A percentile compares a stretch with the other conserved stretches of the same genome.
These are phyloP conservation scores for Aurifilum marmelostoma DNA, from an alignment of 2,329 filamentous ascomycete species.

Conservation along the genomic window DNA sequence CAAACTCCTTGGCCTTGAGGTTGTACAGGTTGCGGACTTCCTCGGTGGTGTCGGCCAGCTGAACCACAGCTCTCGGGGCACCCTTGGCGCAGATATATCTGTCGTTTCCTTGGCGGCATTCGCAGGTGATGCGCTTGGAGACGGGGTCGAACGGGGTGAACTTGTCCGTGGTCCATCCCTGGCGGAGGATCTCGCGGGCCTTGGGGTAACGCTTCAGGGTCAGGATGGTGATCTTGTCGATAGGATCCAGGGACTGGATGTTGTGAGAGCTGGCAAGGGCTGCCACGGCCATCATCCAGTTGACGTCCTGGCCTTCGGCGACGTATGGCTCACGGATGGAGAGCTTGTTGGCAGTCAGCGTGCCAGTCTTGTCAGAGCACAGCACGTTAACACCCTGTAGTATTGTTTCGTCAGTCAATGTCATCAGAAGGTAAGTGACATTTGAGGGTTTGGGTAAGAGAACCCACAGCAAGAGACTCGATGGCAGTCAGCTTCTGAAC, in stretches of 20 bases:
- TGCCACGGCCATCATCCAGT: conserved; percentile 84
- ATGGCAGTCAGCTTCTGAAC: conserved; percentile 81
- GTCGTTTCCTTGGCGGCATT: conserved; percentile 71
- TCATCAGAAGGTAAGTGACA: accelerated
- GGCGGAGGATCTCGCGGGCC: conserved; percentile 73
- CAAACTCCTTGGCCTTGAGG: conserved; percentile 74
- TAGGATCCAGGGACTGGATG: conserved; percentile 76
- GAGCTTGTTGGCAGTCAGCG: conserved; percentile 74
- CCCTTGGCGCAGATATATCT: conserved; percentile 76
- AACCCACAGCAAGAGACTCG: conserved; percentile 63
- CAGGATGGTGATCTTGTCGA: conserved; percentile 78
- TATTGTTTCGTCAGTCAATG: background rate
- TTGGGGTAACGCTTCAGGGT: conserved; percentile 78
- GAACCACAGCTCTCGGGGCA: conserved; percentile 75
- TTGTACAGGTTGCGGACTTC: conserved; percentile 69
- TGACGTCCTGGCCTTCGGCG: conserved; percentile 75
- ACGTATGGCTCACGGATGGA: conserved; percentile 78
- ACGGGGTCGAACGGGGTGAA: conserved; percentile 80
- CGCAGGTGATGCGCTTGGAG: conserved; percentile 76
- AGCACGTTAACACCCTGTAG: conserved; percentile 69
- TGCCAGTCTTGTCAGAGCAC: conserved; percentile 83
- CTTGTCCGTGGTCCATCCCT: conserved; percentile 77
- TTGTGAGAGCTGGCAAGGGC: conserved; percentile 79
- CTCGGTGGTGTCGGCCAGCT: conserved; percentile 68
- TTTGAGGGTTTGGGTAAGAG: background rate